Conservation (phyloP, 192 early-diverging fungal genomes). For the Phlyctochytrium arcticum region DNA sequence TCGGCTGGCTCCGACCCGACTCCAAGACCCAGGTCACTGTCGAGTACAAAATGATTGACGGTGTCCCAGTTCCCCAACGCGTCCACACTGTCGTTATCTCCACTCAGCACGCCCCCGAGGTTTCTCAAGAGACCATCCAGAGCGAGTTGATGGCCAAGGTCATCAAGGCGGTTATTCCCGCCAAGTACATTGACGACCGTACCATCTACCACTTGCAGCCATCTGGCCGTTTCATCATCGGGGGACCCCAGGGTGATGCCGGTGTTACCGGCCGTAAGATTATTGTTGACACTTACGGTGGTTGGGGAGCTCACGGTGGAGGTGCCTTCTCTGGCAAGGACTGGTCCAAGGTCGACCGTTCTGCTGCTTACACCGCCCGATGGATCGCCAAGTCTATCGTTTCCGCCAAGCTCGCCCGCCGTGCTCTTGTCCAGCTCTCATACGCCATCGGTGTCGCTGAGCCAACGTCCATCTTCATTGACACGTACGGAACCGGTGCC, state of each 20-base stretch:
- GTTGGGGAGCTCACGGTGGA: slow-evolving; percentile 93
- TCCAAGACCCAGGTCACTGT: slow-evolving; percentile 99
- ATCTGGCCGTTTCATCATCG: slow-evolving; percentile 98
- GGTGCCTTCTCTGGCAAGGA: slow-evolving; percentile 99
- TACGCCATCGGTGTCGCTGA: slow-evolving; percentile 99
- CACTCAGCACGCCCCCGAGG: slow-evolving; percentile 90
- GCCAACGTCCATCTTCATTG: slow-evolving; percentile 93
- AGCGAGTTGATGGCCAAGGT: slow-evolving; percentile 88
- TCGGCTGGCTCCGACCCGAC: slow-evolving; percentile 95
- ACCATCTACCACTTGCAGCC: slow-evolving; percentile 98
- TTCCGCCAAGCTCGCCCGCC: slow-evolving; percentile 85
- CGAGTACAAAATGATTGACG: slow-evolving; percentile 94
- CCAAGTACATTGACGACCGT: slow-evolving; percentile 77
- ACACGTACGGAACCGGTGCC: slow-evolving; percentile 92
- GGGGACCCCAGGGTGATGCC: slow-evolving; percentile 99
- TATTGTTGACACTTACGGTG: slow-evolving; percentile 89
- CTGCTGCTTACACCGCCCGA: slow-evolving; percentile 94
- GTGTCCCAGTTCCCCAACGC: slow-evolving; percentile 90
- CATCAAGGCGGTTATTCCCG: slow-evolving; percentile 88
- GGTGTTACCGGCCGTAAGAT: slow-evolving; percentile 98
- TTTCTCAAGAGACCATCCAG: slow-evolving; percentile 80
- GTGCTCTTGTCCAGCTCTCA: slow-evolving; percentile 91
- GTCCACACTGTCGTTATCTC: slow-evolving; percentile 98
- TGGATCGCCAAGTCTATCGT: slow-evolving; percentile 99
- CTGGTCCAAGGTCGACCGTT: slow-evolving; percentile 99